phyloP scores from a whole-genome alignment of 2,329 filamentous ascomycete species.

The Paraphaeosphaeria minitans region DNA sequence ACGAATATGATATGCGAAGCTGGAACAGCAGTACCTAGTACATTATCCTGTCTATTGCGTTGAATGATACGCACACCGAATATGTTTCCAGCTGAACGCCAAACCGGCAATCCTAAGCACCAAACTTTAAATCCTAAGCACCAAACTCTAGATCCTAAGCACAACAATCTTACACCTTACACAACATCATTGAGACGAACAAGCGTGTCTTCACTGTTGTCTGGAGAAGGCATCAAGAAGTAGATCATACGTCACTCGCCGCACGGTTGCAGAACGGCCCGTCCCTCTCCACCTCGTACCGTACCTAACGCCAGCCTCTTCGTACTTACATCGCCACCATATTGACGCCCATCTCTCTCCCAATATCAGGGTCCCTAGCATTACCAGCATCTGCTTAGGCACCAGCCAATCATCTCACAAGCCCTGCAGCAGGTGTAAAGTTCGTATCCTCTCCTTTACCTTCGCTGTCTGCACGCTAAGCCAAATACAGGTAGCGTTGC shows the following conservation, averaged over 20 bases:
- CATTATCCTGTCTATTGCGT: too few species aligned
- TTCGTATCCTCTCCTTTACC: not conserved
- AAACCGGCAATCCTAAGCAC: too few species aligned
- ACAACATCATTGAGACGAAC: too few species aligned
- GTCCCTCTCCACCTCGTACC: not conserved
- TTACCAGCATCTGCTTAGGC: not conserved
- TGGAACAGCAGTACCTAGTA: too few species aligned
- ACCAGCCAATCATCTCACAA: not conserved
- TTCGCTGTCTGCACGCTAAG: constrained; percentile 16
- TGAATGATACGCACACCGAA: too few species aligned
- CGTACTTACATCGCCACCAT: not conserved
- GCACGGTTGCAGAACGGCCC: not conserved
- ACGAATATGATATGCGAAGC: not conserved
- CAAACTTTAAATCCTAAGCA: too few species aligned
- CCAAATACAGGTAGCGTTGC: constrained; percentile 9
- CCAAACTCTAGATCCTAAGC: too few species aligned
- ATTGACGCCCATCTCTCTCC: not conserved
- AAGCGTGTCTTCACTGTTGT: not conserved
- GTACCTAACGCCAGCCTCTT: not conserved
- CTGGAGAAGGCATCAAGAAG: not conserved
- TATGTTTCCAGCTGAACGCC: too few species aligned
- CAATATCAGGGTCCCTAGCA: not conserved
- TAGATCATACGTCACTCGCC: not conserved
- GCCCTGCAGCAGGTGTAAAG: not conserved
- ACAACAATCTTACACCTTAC: too few species aligned